A percentile compares a stretch with the other conserved stretches of the same genome.
Conservation (phyloP, 768 basidiomycete species). For the Suillus paluster region DNA sequence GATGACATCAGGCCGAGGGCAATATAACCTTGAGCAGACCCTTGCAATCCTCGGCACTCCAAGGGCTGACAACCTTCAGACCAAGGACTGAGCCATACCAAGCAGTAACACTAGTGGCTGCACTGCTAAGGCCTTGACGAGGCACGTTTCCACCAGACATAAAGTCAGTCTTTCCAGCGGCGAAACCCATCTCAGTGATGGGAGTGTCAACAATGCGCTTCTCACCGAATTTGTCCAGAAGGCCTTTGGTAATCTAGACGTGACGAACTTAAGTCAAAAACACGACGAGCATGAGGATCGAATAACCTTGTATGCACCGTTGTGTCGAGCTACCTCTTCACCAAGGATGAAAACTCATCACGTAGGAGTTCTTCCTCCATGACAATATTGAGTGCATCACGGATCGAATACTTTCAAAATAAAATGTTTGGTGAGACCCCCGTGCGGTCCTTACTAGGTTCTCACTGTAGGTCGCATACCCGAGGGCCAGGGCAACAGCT, state of each 20-base stretch:
- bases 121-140: constrained; percentile 98
- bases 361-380: constrained; percentile 99
- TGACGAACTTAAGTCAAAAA: constrained; percentile 15
- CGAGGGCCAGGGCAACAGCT: constrained; percentile 50
- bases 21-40: constrained; percentile 87
- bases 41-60: constrained; percentile 97
- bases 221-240: constrained; percentile 98
- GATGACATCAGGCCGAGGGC: neutral
- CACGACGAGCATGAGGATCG: constrained; percentile 3
- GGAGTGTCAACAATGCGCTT: constrained; percentile 97
- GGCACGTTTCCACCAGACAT: constrained; percentile 99
- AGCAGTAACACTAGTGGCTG: constrained; percentile 93
- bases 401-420: constrained; percentile 57
- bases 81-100: constrained; percentile 96
- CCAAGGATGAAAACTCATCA: constrained; percentile 97
- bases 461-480: constrained; percentile 65
- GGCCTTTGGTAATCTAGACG: constrained; percentile 90
- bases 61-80: constrained; percentile 96
- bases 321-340: constrained; percentile 98
- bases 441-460: constrained; percentile 48
- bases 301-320: constrained; percentile 91
- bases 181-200: constrained; percentile 98
- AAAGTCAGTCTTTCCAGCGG: constrained; percentile 99
- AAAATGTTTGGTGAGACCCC: constrained; percentile 24
- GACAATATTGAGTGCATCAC: constrained; percentile 94